Evolutionary conservation across 192 early-diverging fungal species (phyloP).

Genomic region (Diversispora eburnea): DNA sequence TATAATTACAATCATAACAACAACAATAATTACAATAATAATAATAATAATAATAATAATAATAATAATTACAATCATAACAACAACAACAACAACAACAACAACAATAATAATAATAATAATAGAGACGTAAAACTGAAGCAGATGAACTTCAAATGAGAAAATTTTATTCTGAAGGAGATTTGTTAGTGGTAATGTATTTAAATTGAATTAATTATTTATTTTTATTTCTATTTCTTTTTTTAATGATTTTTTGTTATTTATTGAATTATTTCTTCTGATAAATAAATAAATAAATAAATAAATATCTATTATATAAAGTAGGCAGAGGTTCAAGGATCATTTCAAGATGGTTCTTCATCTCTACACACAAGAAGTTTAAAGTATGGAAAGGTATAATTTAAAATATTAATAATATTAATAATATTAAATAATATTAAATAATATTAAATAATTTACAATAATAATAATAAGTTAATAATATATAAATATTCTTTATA

Average conservation of each 20-base stretch:
- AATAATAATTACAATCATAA: too few relatives aligned
- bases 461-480: slow-evolving; percentile 35
- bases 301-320: neutral
- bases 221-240: too few relatives aligned
- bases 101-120: neutral
- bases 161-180: slow-evolving; percentile 90
- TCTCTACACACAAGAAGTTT: slow-evolving; percentile 86
- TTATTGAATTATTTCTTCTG: neutral
- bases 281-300: neutral
- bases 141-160: slow-evolving; percentile 97
- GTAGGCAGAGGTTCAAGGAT: slow-evolving; percentile 77
- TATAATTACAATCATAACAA: too few relatives aligned
- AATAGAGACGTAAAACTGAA: slow-evolving; percentile 85
- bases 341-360: slow-evolving; percentile 83
- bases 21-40: too few relatives aligned
- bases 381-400: slow-evolving; percentile 80
- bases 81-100: neutral
- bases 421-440: neutral
- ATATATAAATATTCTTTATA: slow-evolving; percentile 44
- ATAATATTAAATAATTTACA: neutral
- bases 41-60: too few relatives aligned
- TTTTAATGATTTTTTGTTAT: neutral
- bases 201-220: neutral
- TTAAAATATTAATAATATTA: neutral
- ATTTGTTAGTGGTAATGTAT: slow-evolving; percentile 74